These are phyloP conservation scores for Globisporangium paroecandrum DNA, from an alignment of 352 stramenopile genomes.

Conservation along the genomic window DNA sequence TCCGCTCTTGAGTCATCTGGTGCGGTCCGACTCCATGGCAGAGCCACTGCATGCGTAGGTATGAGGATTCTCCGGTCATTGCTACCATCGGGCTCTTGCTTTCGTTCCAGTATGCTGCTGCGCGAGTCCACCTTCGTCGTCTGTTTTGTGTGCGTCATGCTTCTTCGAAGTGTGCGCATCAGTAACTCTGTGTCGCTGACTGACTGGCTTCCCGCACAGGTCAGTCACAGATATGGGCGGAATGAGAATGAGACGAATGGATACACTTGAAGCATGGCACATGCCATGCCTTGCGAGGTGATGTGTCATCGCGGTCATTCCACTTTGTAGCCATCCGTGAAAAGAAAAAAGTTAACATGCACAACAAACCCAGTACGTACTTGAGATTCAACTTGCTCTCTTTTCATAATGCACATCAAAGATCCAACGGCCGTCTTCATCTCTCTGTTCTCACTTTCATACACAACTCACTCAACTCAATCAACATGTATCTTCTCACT, in stretches of 20 bases:
- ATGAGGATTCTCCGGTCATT: neutral
- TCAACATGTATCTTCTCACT: neutral
- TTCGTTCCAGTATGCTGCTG: neutral
- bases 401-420: neutral
- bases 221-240: neutral
- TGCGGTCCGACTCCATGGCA: neutral
- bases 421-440: neutral
- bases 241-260: neutral
- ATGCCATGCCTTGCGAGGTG: neutral
- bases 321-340: neutral
- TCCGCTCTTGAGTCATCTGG: neutral
- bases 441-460: neutral
- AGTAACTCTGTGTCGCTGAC: neutral
- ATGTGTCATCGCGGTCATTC: neutral
- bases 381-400: neutral
- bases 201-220: neutral
- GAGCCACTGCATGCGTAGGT: neutral
- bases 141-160: neutral
- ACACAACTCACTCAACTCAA: neutral
- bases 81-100: neutral
- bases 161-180: neutral
- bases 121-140: neutral
- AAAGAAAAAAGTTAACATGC: neutral
- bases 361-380: neutral
- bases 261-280: slow-evolving; percentile 3